phyloP scores from a whole-genome alignment of 139 green algal genomes.

The Monoraphidium neglectum region DNA sequence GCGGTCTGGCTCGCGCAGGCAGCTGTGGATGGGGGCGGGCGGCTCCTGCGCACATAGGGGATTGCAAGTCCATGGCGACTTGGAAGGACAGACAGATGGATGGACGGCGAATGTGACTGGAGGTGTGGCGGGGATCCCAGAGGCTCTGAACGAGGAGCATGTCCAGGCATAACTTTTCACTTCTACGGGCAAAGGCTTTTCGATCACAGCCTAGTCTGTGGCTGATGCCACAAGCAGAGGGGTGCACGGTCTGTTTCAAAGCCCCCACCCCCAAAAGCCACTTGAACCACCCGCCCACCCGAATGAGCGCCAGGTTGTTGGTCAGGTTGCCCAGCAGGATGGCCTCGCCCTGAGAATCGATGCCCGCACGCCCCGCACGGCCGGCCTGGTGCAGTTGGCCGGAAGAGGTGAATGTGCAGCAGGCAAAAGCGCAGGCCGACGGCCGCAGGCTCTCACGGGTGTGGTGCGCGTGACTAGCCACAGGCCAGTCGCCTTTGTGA shows the following conservation, averaged over 20 bases:
- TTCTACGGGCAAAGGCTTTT: no score
- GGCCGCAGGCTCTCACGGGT: no score
- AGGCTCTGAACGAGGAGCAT: no score
- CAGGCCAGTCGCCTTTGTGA: no score
- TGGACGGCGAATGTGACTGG: slow-evolving; percentile 82
- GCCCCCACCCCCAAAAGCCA: not conserved
- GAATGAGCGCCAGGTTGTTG: slow-evolving; percentile 35
- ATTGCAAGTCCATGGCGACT: slow-evolving; percentile 84
- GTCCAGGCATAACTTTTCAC: no score
- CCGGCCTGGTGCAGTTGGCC: slow-evolving; percentile 25
- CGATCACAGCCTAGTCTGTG: no score
- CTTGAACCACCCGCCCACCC: not conserved
- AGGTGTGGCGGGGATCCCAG: no score
- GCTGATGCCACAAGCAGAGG: no score
- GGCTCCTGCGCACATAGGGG: slow-evolving; percentile 4
- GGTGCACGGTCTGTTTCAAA: no score
- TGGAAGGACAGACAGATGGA: slow-evolving; percentile 60
- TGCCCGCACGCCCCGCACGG: slow-evolving; percentile 68
- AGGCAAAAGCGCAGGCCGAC: not conserved
- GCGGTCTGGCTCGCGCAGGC: not conserved
- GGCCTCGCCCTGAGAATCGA: slow-evolving; percentile 66
- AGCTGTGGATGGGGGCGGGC: not conserved
- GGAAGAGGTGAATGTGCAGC: not conserved
- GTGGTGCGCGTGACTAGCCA: no score
- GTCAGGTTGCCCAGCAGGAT: slow-evolving; percentile 49